Evolutionary conservation across 495 filamentous ascomycete genomes (phyloP), one percentile per base, ranked within the genome.

Genomic region (Xylaria acuta): DNA sequence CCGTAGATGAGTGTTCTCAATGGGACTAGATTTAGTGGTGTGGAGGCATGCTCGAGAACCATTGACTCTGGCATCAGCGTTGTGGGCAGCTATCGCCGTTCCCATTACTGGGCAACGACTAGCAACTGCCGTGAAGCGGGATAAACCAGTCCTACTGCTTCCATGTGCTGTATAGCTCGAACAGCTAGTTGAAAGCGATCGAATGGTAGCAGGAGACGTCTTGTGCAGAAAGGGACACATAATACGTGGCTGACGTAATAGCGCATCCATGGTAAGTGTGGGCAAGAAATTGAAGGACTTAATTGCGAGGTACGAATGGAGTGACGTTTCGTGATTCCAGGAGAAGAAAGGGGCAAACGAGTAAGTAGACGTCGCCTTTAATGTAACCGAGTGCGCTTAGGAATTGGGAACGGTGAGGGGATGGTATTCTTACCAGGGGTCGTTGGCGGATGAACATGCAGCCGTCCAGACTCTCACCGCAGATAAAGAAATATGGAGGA

Each of bases 31-130:
- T 25, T 51, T 51, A 51, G 47, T 51, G n/a, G 47, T 51, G n/a
- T 51, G 47, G 47, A 51, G 47, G 47, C 47, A 51, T 51, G 47
- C 47, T 51, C 47, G 47, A 51, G 47, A 51, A 51, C 47, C n/a
- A 25, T 7, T 51, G n/a, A 51, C 47, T 51, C 47, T 51, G 20
- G 47, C 47, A 25, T 51, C 9, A 12, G 47, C 3, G n/a, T 22
- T 22, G 47, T 51, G 47, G 5, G n/a, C 47, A 51, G 47, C 47
- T 51, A 51, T 51, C 47, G 47, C 47, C 47, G 47, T 51, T 51
- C 47, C 43, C 47, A 51, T 51, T 51, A 51, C 47, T 51, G 47
- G 47, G 47, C 47, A 51, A 51, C 47, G 47, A 51, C 47, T 51
- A 51, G 47, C 47, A 51, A 51, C 47, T 51, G 47, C n/a, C 6